Base-by-base conservation (phyloP, 2,329 filamentous ascomycete species). In the Penicillium oxalicum region DNA sequence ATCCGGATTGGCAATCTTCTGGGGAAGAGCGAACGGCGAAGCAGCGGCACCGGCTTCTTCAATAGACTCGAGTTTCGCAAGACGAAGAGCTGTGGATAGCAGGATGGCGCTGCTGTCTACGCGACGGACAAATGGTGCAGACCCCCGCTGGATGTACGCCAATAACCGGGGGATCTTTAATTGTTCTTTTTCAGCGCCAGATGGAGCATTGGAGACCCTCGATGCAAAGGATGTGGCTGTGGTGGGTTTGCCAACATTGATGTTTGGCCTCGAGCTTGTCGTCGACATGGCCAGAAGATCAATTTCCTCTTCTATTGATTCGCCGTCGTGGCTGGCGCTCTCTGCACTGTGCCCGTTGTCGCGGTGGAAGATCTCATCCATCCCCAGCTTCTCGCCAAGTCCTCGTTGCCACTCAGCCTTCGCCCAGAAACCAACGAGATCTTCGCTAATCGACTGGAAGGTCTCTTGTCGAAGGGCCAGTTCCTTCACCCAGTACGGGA, bases 351-450 rank as follows among this genome's bases (percentile, higher is more conserved):
- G 62, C 7, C 67, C 56, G 45, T 65, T 56, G 45, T 66, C 65
- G 49, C 64, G 74, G 11, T 78, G 75, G 43, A 93, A 75, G 4
- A 91, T 79, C 39, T 84, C 76, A 43, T 80, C 74, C 45, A 95
- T 72, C 1, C 83, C 80, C 6, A 97, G 77, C 68, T 95, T 96
- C 44, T 86, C 81, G 0, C 80, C 81, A 3, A 96, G 74, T 0
- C 88, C 87, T 3, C 80, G 76, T 68, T 97, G 91, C 93, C 93
- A 98, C 47, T 84, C 83, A 0, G 91, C 83, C 67, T 97, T 97
- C 32, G 91, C 88, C 90, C 91, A 95, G 87, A 88, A 95, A 5
- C 91, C 90, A 12, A 97, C 76, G 5, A 96, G 82, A 62, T 97
- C 91, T 67, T 97, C 91, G 29, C 87, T 87, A 41, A 98, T 83